Base-by-base conservation (phyloP, 495 filamentous ascomycete genomes). In the Podospora fimiseda region DNA sequence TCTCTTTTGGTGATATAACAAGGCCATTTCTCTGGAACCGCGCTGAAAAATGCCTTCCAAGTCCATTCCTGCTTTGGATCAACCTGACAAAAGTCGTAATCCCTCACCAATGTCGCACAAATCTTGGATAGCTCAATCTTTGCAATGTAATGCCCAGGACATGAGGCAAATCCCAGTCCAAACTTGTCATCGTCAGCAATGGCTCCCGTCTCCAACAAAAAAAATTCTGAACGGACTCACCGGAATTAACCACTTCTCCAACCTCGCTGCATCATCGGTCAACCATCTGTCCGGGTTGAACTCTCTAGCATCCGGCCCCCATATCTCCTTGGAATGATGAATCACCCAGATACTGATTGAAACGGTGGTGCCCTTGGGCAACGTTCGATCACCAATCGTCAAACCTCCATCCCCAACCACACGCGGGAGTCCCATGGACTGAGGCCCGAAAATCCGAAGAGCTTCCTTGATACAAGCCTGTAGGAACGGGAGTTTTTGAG, bases 391-490 rank as follows among this genome's bases (percentile, higher is more conserved):
- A 8, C 57, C 50, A 24, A 30, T 64, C 42, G 40, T 67, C 60
- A 58, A 60, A 3, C 81, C 81, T 9, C 78, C 80, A 7, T 66
- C 36, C 0, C 72, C 66, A 7, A 81, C 80, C 37, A 71, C 60
- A 1, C 82, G 70, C 5, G 78, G 74, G 3, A 83, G 56, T 0
- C 69, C 59, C 37, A 70, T 73, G 4, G 66, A 57, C 4, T 81
- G 77, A 3, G 80, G 67, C 4, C 78, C 80, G 14, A 74, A 71
- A 36, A 86, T 57, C 15, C 84, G 73, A 54, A 86, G 67, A 2
- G 74, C 63, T 57, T 86, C 84, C 53, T 85, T 80, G 56, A 85
- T 77, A 56, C 77, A 72, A 8, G 68, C 70, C 24, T 70, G 68
- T 4, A 66, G 58, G 49, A 74, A 72, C 61, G 74, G 70, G 23